Base-by-base conservation (phyloP, 192 early-diverging fungal species). In the Entomortierella lignicola region DNA sequence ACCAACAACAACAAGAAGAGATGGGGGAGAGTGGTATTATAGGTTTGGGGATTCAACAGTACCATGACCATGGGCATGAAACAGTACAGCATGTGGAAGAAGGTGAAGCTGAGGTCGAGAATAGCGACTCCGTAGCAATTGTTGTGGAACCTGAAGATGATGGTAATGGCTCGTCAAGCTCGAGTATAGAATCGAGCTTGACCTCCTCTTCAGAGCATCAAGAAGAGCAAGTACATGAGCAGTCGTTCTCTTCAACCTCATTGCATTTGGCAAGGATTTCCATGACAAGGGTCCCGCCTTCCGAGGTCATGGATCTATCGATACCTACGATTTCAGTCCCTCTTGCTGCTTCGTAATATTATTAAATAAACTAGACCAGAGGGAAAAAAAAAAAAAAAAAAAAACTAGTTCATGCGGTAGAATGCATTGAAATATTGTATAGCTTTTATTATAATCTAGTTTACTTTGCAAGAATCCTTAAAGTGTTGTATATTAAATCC, bases 401-500 rank as follows among this genome's bases (percentile, higher is more conserved):
- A 42, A 42, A 42, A 10, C 13, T 42, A 42, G 13, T 10, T 10
- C 17, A 2, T 47, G 17, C 17, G 44, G 44, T 47, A 6, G 39
- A 42, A 6, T 42, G 13, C 13, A 15, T 47, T 47, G 17, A 47
- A 4, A 15, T 47, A 13, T 42, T 42, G n/a, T n/a, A n/a, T n/a
- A n/a, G n/a, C n/a, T n/a, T n/a, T n/a, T n/a, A n/a, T 42, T 42
- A 6, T 42, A 13, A 42, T 42, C 6, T 13, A 42, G 20, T 47
- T 12, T 47, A 5, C 44, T 15, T 47, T 21, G 32, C n/a, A 3
- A 74, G 21, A 18, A 74, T 60, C 39, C 63, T 57, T 11, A 74
- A 34, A 0, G 58, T 58, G 30, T 74, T 74, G n/a, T 59, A 82
- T 18, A 82, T 30, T 31, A 82, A 62, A 44, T 82, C 69, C 6